phyloP scores from a whole-genome alignment of 306 rosid species.

The Mimosa pudica region DNA sequence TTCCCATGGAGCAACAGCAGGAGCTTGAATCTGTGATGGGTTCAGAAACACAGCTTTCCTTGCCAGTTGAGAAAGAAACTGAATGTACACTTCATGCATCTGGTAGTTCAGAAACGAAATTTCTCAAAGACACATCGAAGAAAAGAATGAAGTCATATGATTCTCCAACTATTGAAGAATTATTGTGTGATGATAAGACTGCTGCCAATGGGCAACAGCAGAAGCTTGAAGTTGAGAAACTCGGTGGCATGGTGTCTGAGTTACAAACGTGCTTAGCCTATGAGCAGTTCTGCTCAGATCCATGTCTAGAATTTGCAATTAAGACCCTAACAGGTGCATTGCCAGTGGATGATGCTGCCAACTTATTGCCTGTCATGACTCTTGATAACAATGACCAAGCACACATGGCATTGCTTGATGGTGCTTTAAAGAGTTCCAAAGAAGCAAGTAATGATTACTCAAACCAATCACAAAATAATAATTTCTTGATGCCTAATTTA shows the following conservation, averaged over 20 bases:
- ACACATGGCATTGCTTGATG: constrained; percentile 34
- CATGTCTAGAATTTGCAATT: constrained; percentile 74
- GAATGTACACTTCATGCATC: constrained; percentile 15
- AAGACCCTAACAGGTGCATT: constrained; percentile 71
- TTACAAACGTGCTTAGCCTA: constrained; percentile 43
- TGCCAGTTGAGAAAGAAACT: constrained; percentile 21
- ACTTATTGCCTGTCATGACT: constrained; percentile 30
- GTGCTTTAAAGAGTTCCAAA: constrained; percentile 28
- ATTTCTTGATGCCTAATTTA: constrained; percentile 34
- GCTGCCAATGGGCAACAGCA: constrained; percentile 17
- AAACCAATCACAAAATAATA: constrained; percentile 41
- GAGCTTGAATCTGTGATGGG: constrained; percentile 36
- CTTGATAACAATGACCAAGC: constrained; percentile 32
- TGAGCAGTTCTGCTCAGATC: constrained; percentile 69
- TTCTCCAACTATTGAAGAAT: constrained; percentile 25
- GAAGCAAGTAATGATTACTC: constrained; percentile 35
- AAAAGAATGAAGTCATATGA: constrained; percentile 15
- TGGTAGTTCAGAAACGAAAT: constrained; percentile 6
- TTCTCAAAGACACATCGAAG: background rate
- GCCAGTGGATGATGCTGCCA: constrained; percentile 54
- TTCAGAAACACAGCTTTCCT: constrained; percentile 39
- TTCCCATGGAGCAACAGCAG: constrained; percentile 36
- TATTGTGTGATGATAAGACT: constrained; percentile 28
- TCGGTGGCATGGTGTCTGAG: constrained; percentile 33
- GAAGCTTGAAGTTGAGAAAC: background rate